A percentile compares a stretch with the other conserved stretches of the same genome.
phyloP scores from a whole-genome alignment of 306 rosid species.

The Prinsepia uniflora region DNA sequence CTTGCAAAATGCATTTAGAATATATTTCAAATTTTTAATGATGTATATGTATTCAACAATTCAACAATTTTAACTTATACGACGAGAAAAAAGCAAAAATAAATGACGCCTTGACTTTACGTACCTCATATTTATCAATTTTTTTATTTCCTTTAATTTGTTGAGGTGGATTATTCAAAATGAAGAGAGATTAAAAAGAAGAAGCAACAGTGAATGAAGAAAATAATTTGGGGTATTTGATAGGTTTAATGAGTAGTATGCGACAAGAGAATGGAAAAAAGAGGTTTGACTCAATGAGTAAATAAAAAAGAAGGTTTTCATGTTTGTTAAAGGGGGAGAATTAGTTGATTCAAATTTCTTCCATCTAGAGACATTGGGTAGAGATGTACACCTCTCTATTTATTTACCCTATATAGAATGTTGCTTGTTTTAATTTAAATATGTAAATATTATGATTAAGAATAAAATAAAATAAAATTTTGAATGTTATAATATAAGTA shows the following conservation, averaged over 20 bases:
- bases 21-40: not conserved
- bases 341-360: not conserved
- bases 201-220: not conserved
- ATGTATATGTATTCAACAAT: no score
- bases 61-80: no score
- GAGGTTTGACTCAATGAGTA: slow-evolving; percentile 3
- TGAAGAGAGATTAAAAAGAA: not conserved
- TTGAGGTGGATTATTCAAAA: not conserved
- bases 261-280: not conserved
- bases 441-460: no score
- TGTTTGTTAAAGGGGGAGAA: not conserved
- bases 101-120: no score
- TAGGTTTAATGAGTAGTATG: not conserved
- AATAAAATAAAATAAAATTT: no score
- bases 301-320: not conserved
- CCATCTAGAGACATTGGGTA: not conserved
- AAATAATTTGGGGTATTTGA: not conserved
- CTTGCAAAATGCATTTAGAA: not conserved
- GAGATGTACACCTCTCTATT: not conserved
- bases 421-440: no score
- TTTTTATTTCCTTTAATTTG: not conserved
- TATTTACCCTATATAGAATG: no score
- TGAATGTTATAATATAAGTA: no score
- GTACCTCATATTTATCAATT: not conserved
- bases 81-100: no score